A percentile compares a stretch with the other conserved stretches of the same genome.
These are phyloP conservation scores for Komagataella phaffii DNA, from an alignment of 805 yeast genomes.

Conservation along the genomic window DNA sequence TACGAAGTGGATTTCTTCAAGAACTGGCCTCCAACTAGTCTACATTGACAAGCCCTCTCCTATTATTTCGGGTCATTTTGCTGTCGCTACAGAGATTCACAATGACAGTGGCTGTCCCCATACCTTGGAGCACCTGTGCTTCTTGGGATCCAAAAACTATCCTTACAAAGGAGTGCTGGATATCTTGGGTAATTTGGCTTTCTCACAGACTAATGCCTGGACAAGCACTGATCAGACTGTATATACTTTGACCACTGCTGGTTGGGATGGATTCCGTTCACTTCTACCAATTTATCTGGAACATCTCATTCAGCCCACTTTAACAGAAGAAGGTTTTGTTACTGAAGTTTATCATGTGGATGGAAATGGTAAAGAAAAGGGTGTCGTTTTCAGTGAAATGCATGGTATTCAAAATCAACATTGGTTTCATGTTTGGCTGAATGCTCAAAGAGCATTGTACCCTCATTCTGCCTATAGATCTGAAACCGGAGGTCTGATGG, in stretches of 20 bases:
- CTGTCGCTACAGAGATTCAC: conserved; percentile 85
- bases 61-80: conserved; percentile 83
- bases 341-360: conserved; percentile 95
- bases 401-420: conserved; percentile 80
- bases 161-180: conserved; percentile 91
- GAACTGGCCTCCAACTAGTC: conserved; percentile 76
- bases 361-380: conserved; percentile 82
- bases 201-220: conserved; percentile 92
- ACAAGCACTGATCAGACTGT: conserved; percentile 94
- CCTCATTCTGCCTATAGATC: conserved; percentile 70
- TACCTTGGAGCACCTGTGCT: conserved; percentile 85
- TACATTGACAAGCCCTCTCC: conserved; percentile 75
- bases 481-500: conserved; percentile 87
- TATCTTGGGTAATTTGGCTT: conserved; percentile 69
- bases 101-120: conserved; percentile 92
- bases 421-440: conserved; percentile 49
- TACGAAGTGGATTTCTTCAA: conserved; percentile 62
- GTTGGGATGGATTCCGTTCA: conserved; percentile 87
- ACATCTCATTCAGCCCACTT: conserved; percentile 71
- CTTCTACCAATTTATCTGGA: conserved; percentile 84
- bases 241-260: conserved; percentile 83
- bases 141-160: conserved; percentile 83
- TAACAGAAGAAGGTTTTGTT: conserved; percentile 79
- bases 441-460: conserved; percentile 44
- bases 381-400: conserved; percentile 96